Evolutionary conservation across 2,329 filamentous ascomycete genomes (phyloP).

Genomic region (Diaporthe sp.): DNA sequence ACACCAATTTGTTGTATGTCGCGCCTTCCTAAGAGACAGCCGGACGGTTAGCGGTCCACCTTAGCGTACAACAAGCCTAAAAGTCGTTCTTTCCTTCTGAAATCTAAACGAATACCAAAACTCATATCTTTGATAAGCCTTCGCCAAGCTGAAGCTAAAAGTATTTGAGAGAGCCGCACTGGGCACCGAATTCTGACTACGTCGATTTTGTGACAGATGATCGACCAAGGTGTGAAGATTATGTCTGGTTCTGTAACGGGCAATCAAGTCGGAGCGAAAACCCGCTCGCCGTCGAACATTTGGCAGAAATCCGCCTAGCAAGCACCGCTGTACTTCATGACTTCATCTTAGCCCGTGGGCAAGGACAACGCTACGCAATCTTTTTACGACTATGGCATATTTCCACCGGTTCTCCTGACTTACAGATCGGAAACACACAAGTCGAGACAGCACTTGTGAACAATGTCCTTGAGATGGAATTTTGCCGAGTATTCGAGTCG

Average conservation of each 20-base stretch:
- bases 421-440: background rate
- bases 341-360: background rate
- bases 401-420: background rate
- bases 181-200: background rate
- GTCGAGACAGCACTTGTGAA: background rate
- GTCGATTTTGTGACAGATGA: background rate
- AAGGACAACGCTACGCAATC: background rate
- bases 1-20: no score
- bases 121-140: background rate
- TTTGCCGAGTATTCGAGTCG: background rate
- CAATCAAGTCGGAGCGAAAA: background rate
- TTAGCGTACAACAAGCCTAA: background rate
- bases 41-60: background rate
- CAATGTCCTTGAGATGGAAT: background rate
- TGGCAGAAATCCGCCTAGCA: background rate
- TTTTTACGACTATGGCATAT: background rate
- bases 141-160: background rate
- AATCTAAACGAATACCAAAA: background rate
- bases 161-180: background rate
- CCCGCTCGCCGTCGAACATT: background rate
- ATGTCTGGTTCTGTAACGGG: background rate
- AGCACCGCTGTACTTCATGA: background rate
- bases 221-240: background rate
- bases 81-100: background rate
- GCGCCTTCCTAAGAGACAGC: background rate